These are phyloP conservation scores for Tetrahymena thermophila DNA, from an alignment of 73 alveolate genomes.

Conservation along the genomic window DNA sequence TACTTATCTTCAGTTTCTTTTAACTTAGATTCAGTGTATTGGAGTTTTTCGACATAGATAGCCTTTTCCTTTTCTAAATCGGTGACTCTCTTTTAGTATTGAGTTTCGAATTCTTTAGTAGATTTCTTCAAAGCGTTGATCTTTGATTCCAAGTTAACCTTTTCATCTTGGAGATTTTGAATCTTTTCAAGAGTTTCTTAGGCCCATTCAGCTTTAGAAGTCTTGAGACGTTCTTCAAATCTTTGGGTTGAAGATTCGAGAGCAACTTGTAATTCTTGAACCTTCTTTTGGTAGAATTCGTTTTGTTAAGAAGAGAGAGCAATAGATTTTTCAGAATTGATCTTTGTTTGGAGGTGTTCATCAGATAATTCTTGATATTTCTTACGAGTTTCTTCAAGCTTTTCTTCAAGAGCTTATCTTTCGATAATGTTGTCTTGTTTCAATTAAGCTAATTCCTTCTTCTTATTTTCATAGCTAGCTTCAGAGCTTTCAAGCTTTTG, in stretches of 20 bases:
- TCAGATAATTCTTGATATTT: constrained; percentile 56
- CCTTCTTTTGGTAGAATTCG: constrained; percentile 67
- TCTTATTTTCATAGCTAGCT: constrained; percentile 50
- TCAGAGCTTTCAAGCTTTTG: constrained; percentile 67
- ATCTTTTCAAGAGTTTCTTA: constrained; percentile 54
- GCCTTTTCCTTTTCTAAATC: constrained; percentile 64
- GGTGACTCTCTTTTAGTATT: constrained; percentile 49
- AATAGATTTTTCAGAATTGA: constrained; percentile 63
- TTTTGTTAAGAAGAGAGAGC: constrained; percentile 67
- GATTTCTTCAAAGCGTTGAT: constrained; percentile 55
- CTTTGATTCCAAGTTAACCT: constrained; percentile 49
- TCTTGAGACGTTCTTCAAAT: constrained; percentile 62
- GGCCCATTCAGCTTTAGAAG: constrained; percentile 55
- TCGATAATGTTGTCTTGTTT: constrained; percentile 55
- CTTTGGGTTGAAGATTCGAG: constrained; percentile 57
- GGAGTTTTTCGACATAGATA: constrained; percentile 24
- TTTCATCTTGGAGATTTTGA: constrained; percentile 64
- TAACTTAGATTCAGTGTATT: constrained; percentile 13
- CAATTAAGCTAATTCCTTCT: constrained; percentile 42
- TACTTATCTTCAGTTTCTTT: constrained; percentile 42
- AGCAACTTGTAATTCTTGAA: constrained; percentile 63
- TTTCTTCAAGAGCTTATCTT: constrained; percentile 41
- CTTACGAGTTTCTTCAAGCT: constrained; percentile 56
- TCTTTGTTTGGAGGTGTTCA: constrained; percentile 60
- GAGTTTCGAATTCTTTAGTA: constrained; percentile 57